phyloP scores from a whole-genome alignment of 2,329 filamentous ascomycete species.

The Lasiodiplodia gonubiensis region DNA sequence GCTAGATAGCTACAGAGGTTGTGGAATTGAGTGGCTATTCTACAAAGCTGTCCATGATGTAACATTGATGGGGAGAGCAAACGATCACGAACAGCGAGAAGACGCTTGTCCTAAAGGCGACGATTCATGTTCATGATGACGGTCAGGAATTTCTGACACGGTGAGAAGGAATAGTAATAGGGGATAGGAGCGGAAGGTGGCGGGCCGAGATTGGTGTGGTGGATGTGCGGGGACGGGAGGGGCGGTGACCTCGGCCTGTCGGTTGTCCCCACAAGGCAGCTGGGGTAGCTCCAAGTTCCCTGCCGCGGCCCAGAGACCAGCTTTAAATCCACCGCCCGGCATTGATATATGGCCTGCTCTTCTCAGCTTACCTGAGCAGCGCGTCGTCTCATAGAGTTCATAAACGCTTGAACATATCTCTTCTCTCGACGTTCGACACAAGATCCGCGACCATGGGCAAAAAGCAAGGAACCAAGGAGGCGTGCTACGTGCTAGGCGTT shows the following conservation, averaged over 20 bases:
- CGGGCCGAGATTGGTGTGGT: neutral
- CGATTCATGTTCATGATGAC: neutral
- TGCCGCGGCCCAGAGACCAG: slow-evolving; percentile 13
- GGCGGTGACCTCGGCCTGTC: slow-evolving; percentile 19
- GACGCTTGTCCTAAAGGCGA: neutral
- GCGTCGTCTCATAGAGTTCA: neutral
- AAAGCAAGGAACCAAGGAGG: slow-evolving; percentile 38
- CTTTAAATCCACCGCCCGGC: slow-evolving; percentile 6
- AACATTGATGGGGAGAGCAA: neutral
- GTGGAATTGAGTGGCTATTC: neutral
- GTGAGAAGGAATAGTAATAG: neutral
- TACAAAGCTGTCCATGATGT: neutral
- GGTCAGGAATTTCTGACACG: neutral
- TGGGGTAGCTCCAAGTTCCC: slow-evolving; percentile 21
- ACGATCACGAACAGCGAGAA: too few species aligned
- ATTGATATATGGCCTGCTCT: neutral
- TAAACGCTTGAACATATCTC: neutral
- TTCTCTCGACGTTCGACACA: neutral
- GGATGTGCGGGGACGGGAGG: slow-evolving; percentile 13
- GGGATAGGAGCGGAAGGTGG: neutral
- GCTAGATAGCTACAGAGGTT: neutral
- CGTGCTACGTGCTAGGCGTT: slow-evolving; percentile 89
- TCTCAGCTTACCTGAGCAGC: neutral
- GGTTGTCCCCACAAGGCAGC: slow-evolving; percentile 9
- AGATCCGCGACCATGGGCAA: slow-evolving; percentile 10